Evolutionary conservation across 805 yeast genomes (phyloP), one percentile per base, ranked within the genome.

Genomic region (Yarrowia deformans): DNA sequence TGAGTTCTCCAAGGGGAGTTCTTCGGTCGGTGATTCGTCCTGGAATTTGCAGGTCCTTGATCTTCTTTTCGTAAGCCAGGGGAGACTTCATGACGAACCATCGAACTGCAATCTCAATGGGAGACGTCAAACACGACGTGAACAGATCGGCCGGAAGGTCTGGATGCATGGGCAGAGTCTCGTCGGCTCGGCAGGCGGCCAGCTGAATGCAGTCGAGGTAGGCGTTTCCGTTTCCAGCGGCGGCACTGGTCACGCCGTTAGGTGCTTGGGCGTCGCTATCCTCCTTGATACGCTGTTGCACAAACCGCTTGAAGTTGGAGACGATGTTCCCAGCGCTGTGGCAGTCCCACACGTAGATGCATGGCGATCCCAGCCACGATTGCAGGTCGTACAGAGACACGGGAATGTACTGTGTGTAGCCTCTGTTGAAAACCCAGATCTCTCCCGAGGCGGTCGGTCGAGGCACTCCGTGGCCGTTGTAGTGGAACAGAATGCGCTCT

Each of bases 381-480:
- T 95, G 99, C 60, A 95, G 81, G 75, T 95, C 99, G 78, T 91
- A 93, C n/a, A 95, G 80, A 10, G 97, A 91, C 1, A 95, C 95
- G 0, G 99, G 99, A 70, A 95, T 95, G 77, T 95, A 95, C 79
- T 95, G 99, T 0, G 99, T 95, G 77, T 93, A 95, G 1, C 97
- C 97, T 73, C 98, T 83, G 78, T 95, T 95, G 81, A 95, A 95
- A 12, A 95, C 98, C 99, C 99, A 95, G 35, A 95, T 91, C 76
- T 95, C 99, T 32, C 99, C 99, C 56, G 93, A 87, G 43, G 92
- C 88, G 0, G 99, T 95, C 0, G 99, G 98, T 74, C 92, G 92
- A 0, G 99, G 99, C 1, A 95, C 99, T 32, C 99, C 99, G 76
- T 95, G 99, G 8, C 99, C 99, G 74, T 95, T 95, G 77, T 95